Percentiles rank a stretch among this genome's conserved stretches.
Conservation (phyloP, 2,329 filamentous ascomycete species). For the Diplodia corticola region DNA sequence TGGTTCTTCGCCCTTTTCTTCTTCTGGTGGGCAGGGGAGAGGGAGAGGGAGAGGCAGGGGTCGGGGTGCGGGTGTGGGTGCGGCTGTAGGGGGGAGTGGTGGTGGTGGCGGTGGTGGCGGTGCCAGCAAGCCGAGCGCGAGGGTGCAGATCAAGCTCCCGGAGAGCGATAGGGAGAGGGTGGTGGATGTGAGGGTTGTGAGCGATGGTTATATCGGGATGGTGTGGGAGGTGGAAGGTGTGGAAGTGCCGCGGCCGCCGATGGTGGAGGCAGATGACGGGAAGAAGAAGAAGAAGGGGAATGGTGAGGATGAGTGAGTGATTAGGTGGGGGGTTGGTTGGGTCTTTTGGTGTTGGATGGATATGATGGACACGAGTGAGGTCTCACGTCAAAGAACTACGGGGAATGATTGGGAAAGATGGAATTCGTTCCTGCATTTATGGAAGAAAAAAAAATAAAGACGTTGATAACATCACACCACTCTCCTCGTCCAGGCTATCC, state of each 20-base stretch:
- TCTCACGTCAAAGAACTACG: background rate
- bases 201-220: slow-evolving; percentile 85
- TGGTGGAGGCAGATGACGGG: slow-evolving; percentile 28
- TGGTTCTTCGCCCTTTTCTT: too few relatives aligned
- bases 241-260: slow-evolving; percentile 48
- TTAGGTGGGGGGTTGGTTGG: background rate
- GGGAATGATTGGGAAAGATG: background rate
- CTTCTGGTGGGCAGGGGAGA: slow-evolving; percentile 33
- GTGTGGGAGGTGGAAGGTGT: slow-evolving; percentile 57
- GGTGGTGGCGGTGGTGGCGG: slow-evolving; percentile 24
- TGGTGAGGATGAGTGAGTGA: background rate
- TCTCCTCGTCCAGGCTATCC: background rate
- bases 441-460: background rate
- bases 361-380: background rate
- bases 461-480: background rate
- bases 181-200: slow-evolving; percentile 74
- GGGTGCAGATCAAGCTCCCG: slow-evolving; percentile 62
- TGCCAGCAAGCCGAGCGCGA: slow-evolving; percentile 48
- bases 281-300: slow-evolving; percentile 27
- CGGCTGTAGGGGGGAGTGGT: too few relatives aligned
- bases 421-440: background rate
- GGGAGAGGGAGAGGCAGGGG: slow-evolving; percentile 28
- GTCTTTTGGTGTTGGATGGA: background rate
- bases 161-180: slow-evolving; percentile 56
- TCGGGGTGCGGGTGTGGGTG: slow-evolving; percentile 31